These are phyloP conservation scores for Cordyceps fumosorosea DNA, from an alignment of 2,329 filamentous ascomycete genomes.

Conservation along the genomic window DNA sequence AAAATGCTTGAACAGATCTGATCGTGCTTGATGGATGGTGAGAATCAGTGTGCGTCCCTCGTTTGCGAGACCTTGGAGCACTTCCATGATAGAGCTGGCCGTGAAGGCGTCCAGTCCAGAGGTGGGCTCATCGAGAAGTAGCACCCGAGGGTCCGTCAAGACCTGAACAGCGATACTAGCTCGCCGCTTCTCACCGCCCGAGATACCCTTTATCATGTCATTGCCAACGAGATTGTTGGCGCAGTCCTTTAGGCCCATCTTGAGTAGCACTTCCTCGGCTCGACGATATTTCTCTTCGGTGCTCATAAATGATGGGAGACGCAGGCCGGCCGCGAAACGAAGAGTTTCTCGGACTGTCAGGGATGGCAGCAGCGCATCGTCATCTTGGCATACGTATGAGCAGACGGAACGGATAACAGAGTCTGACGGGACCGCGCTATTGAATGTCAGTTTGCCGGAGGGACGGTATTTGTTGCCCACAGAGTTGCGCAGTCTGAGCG, in stretches of 20 bases:
- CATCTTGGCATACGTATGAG: constrained; percentile 73
- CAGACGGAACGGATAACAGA: constrained; percentile 65
- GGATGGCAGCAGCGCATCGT: constrained; percentile 66
- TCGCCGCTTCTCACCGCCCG: constrained; percentile 70
- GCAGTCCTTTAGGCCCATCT: constrained; percentile 73
- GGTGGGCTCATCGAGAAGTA: constrained; percentile 71
- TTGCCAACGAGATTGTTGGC: constrained; percentile 68
- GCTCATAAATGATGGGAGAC: constrained; percentile 65
- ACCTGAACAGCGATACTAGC: constrained; percentile 75
- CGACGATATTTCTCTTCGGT: constrained; percentile 58
- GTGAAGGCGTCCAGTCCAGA: constrained; percentile 74
- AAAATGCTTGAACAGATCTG: constrained; percentile 65
- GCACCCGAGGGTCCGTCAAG: constrained; percentile 64
- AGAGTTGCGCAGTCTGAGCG: constrained; percentile 56
- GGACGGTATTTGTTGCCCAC: constrained; percentile 55
- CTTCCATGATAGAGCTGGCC: constrained; percentile 68
- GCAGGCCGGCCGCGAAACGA: constrained; percentile 61
- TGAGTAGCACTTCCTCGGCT: constrained; percentile 65
- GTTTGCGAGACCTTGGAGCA: constrained; percentile 61
- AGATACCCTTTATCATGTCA: constrained; percentile 69
- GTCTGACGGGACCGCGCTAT: constrained; percentile 59
- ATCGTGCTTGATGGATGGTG: constrained; percentile 73
- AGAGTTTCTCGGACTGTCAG: constrained; percentile 72
- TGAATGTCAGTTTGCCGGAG: constrained; percentile 60
- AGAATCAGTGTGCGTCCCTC: constrained; percentile 69